phyloP scores from a whole-genome alignment of 116 monocot species.

The Trichopus zeylanicus region DNA sequence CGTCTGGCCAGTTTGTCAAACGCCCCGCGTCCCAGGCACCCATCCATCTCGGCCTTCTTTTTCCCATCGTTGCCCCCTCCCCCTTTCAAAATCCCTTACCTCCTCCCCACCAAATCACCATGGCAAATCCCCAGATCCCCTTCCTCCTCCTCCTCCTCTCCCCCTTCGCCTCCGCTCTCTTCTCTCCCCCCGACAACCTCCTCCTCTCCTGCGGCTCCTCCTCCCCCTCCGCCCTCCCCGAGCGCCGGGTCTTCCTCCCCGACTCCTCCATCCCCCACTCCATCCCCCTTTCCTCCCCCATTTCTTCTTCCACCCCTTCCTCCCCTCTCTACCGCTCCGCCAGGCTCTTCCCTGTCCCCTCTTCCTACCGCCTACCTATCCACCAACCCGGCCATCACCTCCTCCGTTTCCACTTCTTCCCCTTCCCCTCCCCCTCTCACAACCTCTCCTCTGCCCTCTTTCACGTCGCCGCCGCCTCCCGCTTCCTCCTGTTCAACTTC shows the following conservation, averaged over 20 bases:
- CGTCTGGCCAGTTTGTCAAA: too few relatives aligned
- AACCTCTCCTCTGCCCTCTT: slow-evolving; percentile 46
- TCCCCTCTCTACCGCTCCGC: slow-evolving; percentile 38
- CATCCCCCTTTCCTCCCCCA: slow-evolving; percentile 11
- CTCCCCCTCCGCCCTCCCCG: slow-evolving; percentile 9
- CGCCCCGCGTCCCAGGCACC: too few relatives aligned
- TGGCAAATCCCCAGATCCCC: slow-evolving; percentile 3
- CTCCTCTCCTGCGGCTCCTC: slow-evolving; percentile 38
- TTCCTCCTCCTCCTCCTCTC: slow-evolving; percentile 14
- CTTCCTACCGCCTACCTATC: slow-evolving; percentile 47
- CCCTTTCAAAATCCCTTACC: not conserved
- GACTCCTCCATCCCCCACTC: slow-evolving; percentile 10
- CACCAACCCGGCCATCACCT: slow-evolving; percentile 25
- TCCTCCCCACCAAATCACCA: not conserved
- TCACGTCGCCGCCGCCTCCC: slow-evolving; percentile 38
- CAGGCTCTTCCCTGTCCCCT: slow-evolving; percentile 39
- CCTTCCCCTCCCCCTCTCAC: slow-evolving; percentile 25
- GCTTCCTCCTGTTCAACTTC: slow-evolving; percentile 49
- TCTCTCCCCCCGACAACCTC: slow-evolving; percentile 21
- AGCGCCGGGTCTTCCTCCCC: slow-evolving; percentile 35
- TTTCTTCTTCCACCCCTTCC: slow-evolving; percentile 2
- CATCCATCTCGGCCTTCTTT: not conserved
- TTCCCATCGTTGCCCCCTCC: not conserved
- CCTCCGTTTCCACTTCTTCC: slow-evolving; percentile 70
- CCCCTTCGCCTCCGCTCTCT: slow-evolving; percentile 11